Percentiles rank a stretch among this genome's conserved stretches.
Evolutionary conservation across 768 basidiomycete genomes (phyloP).

Genomic region (Cystobasidium onofrii): DNA sequence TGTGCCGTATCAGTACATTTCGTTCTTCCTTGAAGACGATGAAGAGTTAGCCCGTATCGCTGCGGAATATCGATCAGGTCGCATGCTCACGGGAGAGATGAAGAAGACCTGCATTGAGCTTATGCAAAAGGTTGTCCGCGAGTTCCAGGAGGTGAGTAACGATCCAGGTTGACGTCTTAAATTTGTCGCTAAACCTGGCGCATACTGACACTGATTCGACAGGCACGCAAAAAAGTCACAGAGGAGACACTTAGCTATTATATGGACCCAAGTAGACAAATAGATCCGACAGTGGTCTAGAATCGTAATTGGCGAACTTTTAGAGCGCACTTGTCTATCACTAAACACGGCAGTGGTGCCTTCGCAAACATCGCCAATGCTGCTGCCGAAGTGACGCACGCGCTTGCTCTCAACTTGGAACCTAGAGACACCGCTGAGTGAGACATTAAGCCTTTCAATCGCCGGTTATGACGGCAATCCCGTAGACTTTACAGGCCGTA

Average conservation of each 20-base stretch:
- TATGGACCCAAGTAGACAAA: constrained; percentile 73
- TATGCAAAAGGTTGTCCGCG: constrained; percentile 70
- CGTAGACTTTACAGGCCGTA: no score
- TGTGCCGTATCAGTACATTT: constrained; percentile 86
- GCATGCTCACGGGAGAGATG: constrained; percentile 77
- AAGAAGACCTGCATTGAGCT: constrained; percentile 78
- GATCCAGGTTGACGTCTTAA: background rate
- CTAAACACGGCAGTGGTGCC: no score
- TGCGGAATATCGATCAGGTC: constrained; percentile 81
- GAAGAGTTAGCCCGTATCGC: constrained; percentile 70
- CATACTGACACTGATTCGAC: background rate
- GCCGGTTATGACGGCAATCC: no score
- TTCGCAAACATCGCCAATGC: no score
- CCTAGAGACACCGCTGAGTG: no score
- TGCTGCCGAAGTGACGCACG: no score
- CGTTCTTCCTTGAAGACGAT: constrained; percentile 93
- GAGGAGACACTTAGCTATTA: constrained; percentile 66
- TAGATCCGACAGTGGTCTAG: constrained; percentile 48
- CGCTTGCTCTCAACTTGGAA: no score
- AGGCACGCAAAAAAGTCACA: constrained; percentile 60
- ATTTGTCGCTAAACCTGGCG: background rate
- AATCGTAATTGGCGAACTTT: background rate
- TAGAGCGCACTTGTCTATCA: no score
- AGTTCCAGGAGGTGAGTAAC: constrained; percentile 67
- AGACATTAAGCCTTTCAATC: no score